Base-by-base conservation (phyloP, 441 rosid genomes). In the Breynia disticha region DNA sequence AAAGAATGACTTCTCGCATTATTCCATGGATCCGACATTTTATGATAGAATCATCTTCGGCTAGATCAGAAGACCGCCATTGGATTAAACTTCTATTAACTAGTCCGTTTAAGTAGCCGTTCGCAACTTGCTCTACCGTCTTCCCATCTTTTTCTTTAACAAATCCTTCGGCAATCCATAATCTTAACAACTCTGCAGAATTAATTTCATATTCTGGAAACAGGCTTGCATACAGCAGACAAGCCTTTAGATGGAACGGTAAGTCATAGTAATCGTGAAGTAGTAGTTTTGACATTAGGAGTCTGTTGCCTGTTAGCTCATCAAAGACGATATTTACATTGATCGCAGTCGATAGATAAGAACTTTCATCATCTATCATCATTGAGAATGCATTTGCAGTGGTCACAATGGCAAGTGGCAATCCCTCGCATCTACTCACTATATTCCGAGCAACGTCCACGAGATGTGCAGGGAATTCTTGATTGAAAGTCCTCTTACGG, bases 391-490 rank as follows among this genome's bases (percentile, higher is more conserved):
- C 67, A 2, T 73, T 74, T 19, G 79, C 65, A 43, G 74, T 64
- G 12, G 75, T 74, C 54, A 77, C 79, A 8, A 77, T 63, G 5
- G 79, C 76, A 17, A 77, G 74, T 0, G 78, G 76, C 7, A 77
- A 56, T 21, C 76, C 78, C 32, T 51, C 69, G 15, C 79, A 74
- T 8, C 50, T 71, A 53, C 44, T 54, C 50, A 72, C 42, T 54
- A 77, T 71, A 16, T 28, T 50, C 28, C 45, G 51, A 42, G 69
- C 68, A 1, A 72, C 67, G 18, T 56, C 59, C 42, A 59, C 59
- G 49, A 74, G 50, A 52, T 74, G 52, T 12, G 67, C 44, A 18
- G 79, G 79, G 43, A 77, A 77, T 11, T 47, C 24, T 18, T 44
- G 50, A 16, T 68, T 65, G 65, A 73, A 73, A 2, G 67, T 52